Conservation (phyloP, 176 grass and related monocot species). For the Eleusine coracana region DNA sequence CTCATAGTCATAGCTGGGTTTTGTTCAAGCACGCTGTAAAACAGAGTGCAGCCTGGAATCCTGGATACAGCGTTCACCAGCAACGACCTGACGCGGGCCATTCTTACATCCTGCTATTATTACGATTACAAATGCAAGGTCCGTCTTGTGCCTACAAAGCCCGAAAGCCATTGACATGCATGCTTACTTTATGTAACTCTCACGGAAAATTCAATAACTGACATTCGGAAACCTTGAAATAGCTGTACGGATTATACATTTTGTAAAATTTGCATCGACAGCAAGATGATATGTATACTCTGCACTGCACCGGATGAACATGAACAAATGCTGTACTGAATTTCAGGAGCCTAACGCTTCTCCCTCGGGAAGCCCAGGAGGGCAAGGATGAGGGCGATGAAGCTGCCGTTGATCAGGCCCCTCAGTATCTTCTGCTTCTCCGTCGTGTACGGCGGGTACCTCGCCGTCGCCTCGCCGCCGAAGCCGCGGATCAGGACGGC, state of each 20-base stretch:
- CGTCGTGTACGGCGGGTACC: slow-evolving; percentile 80
- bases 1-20: too few relatives aligned
- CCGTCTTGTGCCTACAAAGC: too few relatives aligned
- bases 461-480: slow-evolving; percentile 43
- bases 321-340: background rate
- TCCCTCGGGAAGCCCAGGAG: slow-evolving; percentile 62
- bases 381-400: slow-evolving; percentile 67
- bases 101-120: too few relatives aligned
- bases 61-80: too few relatives aligned
- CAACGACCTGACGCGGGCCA: too few relatives aligned
- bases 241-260: background rate
- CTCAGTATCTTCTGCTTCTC: slow-evolving; percentile 76
- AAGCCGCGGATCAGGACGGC: slow-evolving; percentile 64
- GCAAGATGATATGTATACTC: background rate
- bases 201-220: background rate
- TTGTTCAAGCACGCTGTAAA: too few relatives aligned
- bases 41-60: too few relatives aligned
- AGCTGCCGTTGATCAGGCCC: slow-evolving; percentile 68
- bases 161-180: too few relatives aligned
- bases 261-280: background rate
- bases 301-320: background rate
- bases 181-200: too few relatives aligned
- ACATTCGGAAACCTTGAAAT: background rate
- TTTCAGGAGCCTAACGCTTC: slow-evolving; percentile 17
- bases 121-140: too few relatives aligned